A percentile compares a stretch with the other conserved stretches of the same genome.
phyloP scores from a whole-genome alignment of 805 yeast genomes.

The Candida qinlingensis region DNA sequence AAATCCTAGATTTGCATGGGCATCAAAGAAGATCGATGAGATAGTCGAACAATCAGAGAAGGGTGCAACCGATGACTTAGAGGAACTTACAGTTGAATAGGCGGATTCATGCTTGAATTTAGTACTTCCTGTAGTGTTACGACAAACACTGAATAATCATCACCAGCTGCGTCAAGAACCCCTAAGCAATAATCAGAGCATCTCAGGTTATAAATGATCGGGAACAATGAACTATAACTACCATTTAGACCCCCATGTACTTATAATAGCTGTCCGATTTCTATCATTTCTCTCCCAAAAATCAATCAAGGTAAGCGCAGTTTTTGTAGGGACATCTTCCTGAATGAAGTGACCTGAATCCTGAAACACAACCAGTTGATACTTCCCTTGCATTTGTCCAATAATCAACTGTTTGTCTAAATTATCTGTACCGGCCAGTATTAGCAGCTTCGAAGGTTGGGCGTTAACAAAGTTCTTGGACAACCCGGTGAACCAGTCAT shows the following conservation, averaged over 20 bases:
- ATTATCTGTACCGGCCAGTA: slow-evolving; percentile 85
- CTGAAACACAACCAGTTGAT: slow-evolving; percentile 78
- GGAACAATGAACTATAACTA: too few species aligned
- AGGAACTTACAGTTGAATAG: slow-evolving; percentile 43
- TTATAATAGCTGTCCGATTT: slow-evolving; percentile 28
- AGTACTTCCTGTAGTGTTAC: not conserved
- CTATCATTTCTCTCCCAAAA: slow-evolving; percentile 40
- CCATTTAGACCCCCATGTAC: slow-evolving; percentile 32
- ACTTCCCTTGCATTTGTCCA: slow-evolving; percentile 98
- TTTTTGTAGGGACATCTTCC: slow-evolving; percentile 75
- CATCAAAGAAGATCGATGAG: slow-evolving; percentile 80
- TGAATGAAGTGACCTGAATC: slow-evolving; percentile 93
- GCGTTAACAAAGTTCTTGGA: slow-evolving; percentile 47
- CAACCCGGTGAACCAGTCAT: slow-evolving; percentile 71
- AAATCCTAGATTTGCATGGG: slow-evolving; percentile 85
- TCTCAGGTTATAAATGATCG: too few species aligned
- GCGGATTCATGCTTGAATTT: not conserved
- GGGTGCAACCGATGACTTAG: slow-evolving; percentile 29
- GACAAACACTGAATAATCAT: too few species aligned
- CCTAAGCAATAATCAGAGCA: too few species aligned
- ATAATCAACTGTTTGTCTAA: slow-evolving; percentile 81
- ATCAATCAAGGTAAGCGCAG: slow-evolving; percentile 48
- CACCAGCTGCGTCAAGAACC: too few species aligned
- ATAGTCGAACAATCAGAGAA: slow-evolving; percentile 55
- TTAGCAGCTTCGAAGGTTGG: slow-evolving; percentile 60